Evolutionary conservation across 768 basidiomycete genomes (phyloP).

Genomic region (Phanerochaete sordida): DNA sequence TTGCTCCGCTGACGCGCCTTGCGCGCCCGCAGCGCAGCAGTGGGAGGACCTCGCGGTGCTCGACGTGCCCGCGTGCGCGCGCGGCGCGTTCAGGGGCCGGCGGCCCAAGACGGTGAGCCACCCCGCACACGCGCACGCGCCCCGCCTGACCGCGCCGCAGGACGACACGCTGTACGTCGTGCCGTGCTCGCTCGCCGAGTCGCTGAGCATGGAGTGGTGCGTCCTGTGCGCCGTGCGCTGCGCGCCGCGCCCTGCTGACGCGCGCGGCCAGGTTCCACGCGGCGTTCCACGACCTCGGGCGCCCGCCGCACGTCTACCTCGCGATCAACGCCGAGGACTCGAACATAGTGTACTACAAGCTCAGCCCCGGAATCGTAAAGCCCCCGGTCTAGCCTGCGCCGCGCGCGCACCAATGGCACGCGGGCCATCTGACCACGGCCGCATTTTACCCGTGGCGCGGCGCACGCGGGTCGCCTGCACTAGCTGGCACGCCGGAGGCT

Average conservation of each 20-base stretch:
- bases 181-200: conserved; percentile 67
- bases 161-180: conserved; percentile 48
- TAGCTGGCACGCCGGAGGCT: neutral
- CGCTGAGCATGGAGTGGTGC: conserved; percentile 56
- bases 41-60: conserved; percentile 65
- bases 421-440: neutral
- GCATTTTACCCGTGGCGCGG: neutral
- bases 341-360: conserved; percentile 82
- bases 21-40: conserved; percentile 51
- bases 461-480: neutral
- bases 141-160: conserved; percentile 24
- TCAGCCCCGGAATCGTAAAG: conserved; percentile 75
- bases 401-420: neutral
- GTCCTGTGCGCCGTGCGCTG: neutral
- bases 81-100: conserved; percentile 58
- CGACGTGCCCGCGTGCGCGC: conserved; percentile 49
- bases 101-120: conserved; percentile 46
- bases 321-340: conserved; percentile 76
- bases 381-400: conserved; percentile 44
- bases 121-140: neutral
- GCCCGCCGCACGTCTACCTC: conserved; percentile 52
- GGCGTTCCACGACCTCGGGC: conserved; percentile 50
- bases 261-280: conserved; percentile 44
- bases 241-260: neutral
- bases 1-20: neutral